phyloP scores from a whole-genome alignment of 2,329 filamentous ascomycete species.

The Shiraia sp. region DNA sequence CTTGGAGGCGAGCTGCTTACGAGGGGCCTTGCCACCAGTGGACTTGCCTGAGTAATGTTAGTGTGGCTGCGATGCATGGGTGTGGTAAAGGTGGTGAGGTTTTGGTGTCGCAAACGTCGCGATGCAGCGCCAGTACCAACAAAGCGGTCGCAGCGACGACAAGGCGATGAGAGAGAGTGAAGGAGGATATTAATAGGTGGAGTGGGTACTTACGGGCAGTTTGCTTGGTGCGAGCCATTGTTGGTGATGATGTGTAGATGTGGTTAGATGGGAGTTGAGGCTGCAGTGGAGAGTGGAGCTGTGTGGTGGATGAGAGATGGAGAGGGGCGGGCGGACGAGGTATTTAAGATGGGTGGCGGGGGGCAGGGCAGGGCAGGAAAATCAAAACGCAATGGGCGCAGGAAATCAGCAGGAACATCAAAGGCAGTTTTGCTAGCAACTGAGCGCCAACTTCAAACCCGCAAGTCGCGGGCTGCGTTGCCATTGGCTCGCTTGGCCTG shows the following conservation, averaged over 20 bases:
- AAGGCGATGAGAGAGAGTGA: constrained; percentile 4
- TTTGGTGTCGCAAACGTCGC: constrained; percentile 14
- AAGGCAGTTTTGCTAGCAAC: constrained; percentile 26
- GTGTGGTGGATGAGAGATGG: constrained; percentile 43
- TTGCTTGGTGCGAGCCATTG: constrained; percentile 61
- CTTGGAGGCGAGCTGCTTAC: constrained; percentile 99
- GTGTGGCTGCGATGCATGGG: constrained; percentile 20
- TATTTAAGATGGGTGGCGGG: constrained; percentile 45
- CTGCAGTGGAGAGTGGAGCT: constrained; percentile 33
- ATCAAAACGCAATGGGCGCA: constrained; percentile 33
- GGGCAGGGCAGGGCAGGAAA: constrained; percentile 43
- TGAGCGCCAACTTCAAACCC: constrained; percentile 26
- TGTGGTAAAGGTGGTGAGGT: constrained; percentile 15
- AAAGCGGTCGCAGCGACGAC: too few relatives aligned
- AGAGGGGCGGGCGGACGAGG: constrained; percentile 39
- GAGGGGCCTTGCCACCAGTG: constrained; percentile 72
- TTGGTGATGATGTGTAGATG: constrained; percentile 22
- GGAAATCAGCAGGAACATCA: constrained; percentile 33
- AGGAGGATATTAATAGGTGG: too few relatives aligned
- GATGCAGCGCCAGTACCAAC: constrained; percentile 24
- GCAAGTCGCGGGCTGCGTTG: constrained; percentile 11
- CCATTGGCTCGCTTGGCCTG: constrained; percentile 32
- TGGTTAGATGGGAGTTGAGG: constrained; percentile 28
- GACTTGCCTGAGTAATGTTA: constrained; percentile 65
- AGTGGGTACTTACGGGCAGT: constrained; percentile 60